Percentiles rank a stretch among this genome's conserved stretches.
These are phyloP conservation scores for Ananas comosus DNA, from an alignment of 176 grass and related monocot genomes.

Conservation along the genomic window DNA sequence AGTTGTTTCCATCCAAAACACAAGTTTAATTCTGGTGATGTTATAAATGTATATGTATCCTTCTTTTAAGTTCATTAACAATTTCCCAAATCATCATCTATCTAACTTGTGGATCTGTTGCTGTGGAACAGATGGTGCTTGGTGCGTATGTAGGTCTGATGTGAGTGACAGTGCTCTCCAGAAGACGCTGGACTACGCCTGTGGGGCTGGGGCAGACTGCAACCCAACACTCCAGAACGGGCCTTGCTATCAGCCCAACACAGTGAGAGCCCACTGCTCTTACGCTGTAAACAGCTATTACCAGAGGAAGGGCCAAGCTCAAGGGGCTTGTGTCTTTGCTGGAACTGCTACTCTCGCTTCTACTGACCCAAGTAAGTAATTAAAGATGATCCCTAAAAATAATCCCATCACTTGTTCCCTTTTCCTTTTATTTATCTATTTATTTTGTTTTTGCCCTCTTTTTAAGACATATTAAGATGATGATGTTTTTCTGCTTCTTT, in stretches of 20 bases:
- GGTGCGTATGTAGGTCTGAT: conserved; percentile 64
- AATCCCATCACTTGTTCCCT: background rate
- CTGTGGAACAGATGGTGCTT: conserved; percentile 41
- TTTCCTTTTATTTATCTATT: background rate
- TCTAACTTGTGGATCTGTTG: background rate
- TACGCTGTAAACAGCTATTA: conserved; percentile 94
- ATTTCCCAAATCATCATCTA: background rate
- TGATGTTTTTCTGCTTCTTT: conserved; percentile 8
- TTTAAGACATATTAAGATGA: background rate
- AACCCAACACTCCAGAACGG: conserved; percentile 43
- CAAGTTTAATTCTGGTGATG: too few relatives aligned
- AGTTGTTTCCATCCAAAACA: too few relatives aligned
- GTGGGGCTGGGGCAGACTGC: conserved; percentile 71
- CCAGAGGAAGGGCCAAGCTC: conserved; percentile 58
- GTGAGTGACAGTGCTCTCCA: conserved; percentile 36
- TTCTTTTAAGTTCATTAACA: background rate
- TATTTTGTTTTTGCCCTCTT: background rate
- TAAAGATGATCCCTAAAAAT: background rate
- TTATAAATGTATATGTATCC: background rate
- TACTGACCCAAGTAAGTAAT: conserved; percentile 52
- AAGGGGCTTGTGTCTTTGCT: conserved; percentile 59
- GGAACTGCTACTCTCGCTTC: conserved; percentile 22
- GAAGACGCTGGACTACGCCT: conserved; percentile 76
- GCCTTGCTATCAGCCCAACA: conserved; percentile 57
- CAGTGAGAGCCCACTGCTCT: conserved; percentile 65